Evolutionary conservation across 2,329 filamentous ascomycete species (phyloP).

Genomic region (Botrytis tulipae): DNA sequence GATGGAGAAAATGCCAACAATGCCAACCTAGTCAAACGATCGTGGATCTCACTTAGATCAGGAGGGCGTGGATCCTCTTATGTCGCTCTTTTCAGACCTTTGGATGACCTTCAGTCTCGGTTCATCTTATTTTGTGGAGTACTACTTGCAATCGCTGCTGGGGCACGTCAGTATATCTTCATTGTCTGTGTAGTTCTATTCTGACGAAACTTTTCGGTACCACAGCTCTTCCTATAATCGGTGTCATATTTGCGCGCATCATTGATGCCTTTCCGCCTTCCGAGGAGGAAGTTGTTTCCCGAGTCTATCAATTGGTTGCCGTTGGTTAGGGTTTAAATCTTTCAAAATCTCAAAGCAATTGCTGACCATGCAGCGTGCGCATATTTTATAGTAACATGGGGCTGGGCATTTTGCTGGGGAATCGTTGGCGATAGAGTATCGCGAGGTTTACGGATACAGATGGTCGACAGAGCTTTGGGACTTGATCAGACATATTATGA

Average conservation of each 20-base stretch:
- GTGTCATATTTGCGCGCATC: slow-evolving; percentile 62
- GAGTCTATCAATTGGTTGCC: slow-evolving; percentile 43
- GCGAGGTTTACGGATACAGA: slow-evolving; percentile 45
- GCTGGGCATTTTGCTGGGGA: slow-evolving; percentile 50
- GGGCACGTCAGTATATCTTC: neutral
- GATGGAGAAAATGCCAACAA: neutral
- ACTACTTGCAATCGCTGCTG: neutral
- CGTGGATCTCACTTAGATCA: neutral
- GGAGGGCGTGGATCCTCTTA: slow-evolving; percentile 42
- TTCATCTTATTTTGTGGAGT: slow-evolving; percentile 42
- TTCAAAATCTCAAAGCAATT: neutral
- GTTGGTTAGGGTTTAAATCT: slow-evolving; percentile 26
- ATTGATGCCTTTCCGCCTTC: slow-evolving; percentile 56
- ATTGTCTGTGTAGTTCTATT: neutral
- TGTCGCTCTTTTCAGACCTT: slow-evolving; percentile 46
- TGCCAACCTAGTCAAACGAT: neutral
- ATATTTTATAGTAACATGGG: slow-evolving; percentile 50
- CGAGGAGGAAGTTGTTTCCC: slow-evolving; percentile 43
- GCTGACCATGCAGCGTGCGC: slow-evolving; percentile 40
- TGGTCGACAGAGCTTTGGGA: slow-evolving; percentile 48
- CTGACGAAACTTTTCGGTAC: neutral
- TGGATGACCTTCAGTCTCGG: slow-evolving; percentile 43
- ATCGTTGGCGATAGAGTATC: slow-evolving; percentile 50
- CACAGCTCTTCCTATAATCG: slow-evolving; percentile 57
- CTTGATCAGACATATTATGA: slow-evolving; percentile 54